phyloP scores from a whole-genome alignment of 345 rosid genomes.

The Clarkia xantiana region DNA sequence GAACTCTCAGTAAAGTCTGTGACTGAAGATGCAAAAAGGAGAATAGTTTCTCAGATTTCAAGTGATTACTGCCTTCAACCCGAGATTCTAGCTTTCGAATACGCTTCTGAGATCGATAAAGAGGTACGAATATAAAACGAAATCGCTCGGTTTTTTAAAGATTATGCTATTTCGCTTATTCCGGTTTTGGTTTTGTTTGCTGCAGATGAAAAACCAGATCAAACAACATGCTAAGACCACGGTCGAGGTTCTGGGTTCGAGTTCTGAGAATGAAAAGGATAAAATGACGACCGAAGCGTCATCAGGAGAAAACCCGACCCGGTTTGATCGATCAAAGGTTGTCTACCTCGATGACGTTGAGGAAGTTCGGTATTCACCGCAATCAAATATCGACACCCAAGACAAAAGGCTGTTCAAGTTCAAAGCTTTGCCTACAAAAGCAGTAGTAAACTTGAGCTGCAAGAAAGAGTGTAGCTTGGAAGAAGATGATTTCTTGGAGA shows the following conservation, averaged over 20 bases:
- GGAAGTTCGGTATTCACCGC: conserved; percentile 24
- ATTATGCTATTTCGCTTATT: too few relatives aligned
- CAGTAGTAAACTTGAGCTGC: conserved; percentile 1
- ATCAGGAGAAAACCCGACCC: conserved; percentile 29
- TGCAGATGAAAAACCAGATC: too few relatives aligned
- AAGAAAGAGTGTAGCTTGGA: conserved; percentile 17
- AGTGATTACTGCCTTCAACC: conserved; percentile 25
- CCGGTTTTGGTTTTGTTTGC: too few relatives aligned
- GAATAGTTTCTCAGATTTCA: conserved; percentile 39
- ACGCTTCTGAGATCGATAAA: conserved; percentile 27
- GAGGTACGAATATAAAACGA: conserved; percentile 15
- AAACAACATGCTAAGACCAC: too few relatives aligned
- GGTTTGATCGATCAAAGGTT: conserved; percentile 17
- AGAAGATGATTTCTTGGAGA: neutral
- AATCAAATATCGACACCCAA: conserved; percentile 17
- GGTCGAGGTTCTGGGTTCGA: too few relatives aligned
- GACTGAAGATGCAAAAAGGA: conserved; percentile 34
- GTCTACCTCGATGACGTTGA: conserved; percentile 40
- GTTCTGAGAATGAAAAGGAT: conserved; percentile 5
- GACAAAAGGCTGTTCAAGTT: conserved; percentile 52
- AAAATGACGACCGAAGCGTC: conserved; percentile 11
- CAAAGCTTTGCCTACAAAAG: conserved; percentile 12
- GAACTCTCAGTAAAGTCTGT: conserved; percentile 27
- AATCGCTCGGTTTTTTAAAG: too few relatives aligned
- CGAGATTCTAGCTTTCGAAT: conserved; percentile 42